phyloP scores from a whole-genome alignment of 176 grass and related monocot species.

The Zizania latifolia region DNA sequence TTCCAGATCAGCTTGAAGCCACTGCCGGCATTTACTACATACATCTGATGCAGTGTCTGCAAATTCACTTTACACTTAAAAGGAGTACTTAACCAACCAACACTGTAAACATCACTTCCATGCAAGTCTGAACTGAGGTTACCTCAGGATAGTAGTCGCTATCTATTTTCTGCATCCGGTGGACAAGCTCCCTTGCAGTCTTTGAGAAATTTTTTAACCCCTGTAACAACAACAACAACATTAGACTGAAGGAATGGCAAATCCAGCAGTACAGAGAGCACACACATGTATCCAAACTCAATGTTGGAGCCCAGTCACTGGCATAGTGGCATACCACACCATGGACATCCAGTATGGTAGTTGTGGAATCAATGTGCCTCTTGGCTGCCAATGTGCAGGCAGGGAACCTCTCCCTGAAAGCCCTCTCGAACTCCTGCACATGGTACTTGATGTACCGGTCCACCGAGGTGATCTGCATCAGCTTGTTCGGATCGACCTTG shows the following conservation, averaged over 20 bases:
- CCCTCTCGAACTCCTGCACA: slow-evolving; percentile 69
- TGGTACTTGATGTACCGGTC: slow-evolving; percentile 70
- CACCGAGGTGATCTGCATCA: slow-evolving; percentile 57
- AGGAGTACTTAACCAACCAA: background rate
- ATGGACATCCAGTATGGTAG: slow-evolving; percentile 65
- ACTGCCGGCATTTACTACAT: no score
- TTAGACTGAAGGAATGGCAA: background rate
- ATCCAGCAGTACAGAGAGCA: background rate
- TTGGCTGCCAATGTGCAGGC: slow-evolving; percentile 60
- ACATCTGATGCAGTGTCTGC: no score
- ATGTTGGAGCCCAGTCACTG: background rate
- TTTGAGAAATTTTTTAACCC: slow-evolving; percentile 86
- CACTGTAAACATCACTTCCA: background rate
- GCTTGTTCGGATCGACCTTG: slow-evolving; percentile 50
- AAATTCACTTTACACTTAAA: slow-evolving; percentile 1
- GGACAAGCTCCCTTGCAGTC: slow-evolving; percentile 70
- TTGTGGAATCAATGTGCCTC: slow-evolving; percentile 62
- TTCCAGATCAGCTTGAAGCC: no score
- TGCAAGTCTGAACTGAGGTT: background rate
- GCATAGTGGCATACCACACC: slow-evolving; percentile 52
- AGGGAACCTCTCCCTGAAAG: slow-evolving; percentile 62
- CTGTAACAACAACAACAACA: slow-evolving; percentile 29
- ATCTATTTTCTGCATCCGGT: slow-evolving; percentile 69
- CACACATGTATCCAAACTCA: background rate
- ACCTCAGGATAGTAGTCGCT: slow-evolving; percentile 89